These are phyloP conservation scores for Cyphellophora attinorum DNA, from an alignment of 2,329 filamentous ascomycete genomes.

Conservation along the genomic window DNA sequence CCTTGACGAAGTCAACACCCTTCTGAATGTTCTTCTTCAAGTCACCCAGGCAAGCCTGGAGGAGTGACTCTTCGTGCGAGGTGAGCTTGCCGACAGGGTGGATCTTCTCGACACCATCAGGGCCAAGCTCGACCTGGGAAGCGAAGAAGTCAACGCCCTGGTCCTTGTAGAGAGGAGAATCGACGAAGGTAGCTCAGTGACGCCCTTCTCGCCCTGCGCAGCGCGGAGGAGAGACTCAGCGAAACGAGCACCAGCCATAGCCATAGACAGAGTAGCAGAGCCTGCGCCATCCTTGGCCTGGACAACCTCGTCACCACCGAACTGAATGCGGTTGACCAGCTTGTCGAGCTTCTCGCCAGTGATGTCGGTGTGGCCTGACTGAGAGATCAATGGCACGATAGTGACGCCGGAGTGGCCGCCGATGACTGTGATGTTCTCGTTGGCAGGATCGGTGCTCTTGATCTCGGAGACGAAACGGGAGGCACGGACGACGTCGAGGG, in stretches of 20 bases:
- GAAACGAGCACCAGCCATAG: slow-evolving; percentile 78
- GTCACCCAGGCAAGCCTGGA: slow-evolving; percentile 66
- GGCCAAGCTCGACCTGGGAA: slow-evolving; percentile 89
- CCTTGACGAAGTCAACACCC: slow-evolving; percentile 61
- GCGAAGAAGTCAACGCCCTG: slow-evolving; percentile 96
- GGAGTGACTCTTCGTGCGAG: slow-evolving; percentile 76
- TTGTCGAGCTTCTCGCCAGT: slow-evolving; percentile 62
- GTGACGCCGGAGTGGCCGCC: slow-evolving; percentile 97
- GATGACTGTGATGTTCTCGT: slow-evolving; percentile 91
- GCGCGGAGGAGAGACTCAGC: slow-evolving; percentile 92
- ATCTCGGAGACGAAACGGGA: slow-evolving; percentile 95
- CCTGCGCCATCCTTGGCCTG: slow-evolving; percentile 97
- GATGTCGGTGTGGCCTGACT: slow-evolving; percentile 80
- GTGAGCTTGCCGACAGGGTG: slow-evolving; percentile 76
- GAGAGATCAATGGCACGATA: slow-evolving; percentile 95
- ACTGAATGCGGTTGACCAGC: slow-evolving; percentile 92
- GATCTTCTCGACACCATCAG: slow-evolving; percentile 92
- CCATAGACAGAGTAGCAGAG: slow-evolving; percentile 97
- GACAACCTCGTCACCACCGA: slow-evolving; percentile 98
- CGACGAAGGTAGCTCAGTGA: slow-evolving; percentile 93
- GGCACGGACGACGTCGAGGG: slow-evolving; percentile 95
- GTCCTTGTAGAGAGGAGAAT: slow-evolving; percentile 97
- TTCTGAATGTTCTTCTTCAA: slow-evolving; percentile 77
- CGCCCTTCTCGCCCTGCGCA: slow-evolving; percentile 83
- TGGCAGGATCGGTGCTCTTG: slow-evolving; percentile 79